Base-by-base conservation (phyloP, 352 stramenopile genomes). In the Phytophthora idaei region DNA sequence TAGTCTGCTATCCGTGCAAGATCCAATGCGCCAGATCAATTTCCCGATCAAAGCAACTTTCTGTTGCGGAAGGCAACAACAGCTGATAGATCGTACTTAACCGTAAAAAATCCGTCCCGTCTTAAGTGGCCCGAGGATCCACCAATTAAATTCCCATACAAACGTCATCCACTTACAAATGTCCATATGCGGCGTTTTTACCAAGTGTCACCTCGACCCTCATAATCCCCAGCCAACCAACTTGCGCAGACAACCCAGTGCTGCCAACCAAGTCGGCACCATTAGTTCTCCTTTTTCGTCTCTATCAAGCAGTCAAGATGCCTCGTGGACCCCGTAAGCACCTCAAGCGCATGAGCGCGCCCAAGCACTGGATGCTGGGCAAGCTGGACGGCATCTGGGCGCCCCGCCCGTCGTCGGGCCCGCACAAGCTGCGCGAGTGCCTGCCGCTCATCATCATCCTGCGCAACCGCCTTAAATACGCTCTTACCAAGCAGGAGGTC, bases 391-490 rank as follows among this genome's bases (percentile, higher is more conserved):
- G 90, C 67, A 95, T 98, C 65, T 97, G 87, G 88, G 90, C 90
- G 32, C 97, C 97, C 34, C 92, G 96, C 68, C 96, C 97, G 67
- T 98, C 93, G 64, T 85, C 94, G 53, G 97, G 98, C 77, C 98
- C 98, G 72, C 97, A 99, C 95, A 99, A 99, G 89, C 82, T 98
- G 55, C 96, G 97, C 71, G 97, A 99, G 83, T 99, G 96, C 81
- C 76, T 99, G 71, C 98, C 97, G 54, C 79, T 99, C 57, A 87
- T 97, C 66, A 96, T 99, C 68, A 98, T 99, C 75, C 91, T 99
- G 62, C 96, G 97, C 74, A 99, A 99, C 81, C 94, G 97, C 63
- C 93, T 99, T 17, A 99, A 99, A 87, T 99, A 99, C 82, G 97
- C 98, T 34, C 84, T 99, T 14, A 99, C 95, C 69, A 97, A 97